phyloP scores from a whole-genome alignment of 1,284 basidiomycete species.

The Grifola frondosa region DNA sequence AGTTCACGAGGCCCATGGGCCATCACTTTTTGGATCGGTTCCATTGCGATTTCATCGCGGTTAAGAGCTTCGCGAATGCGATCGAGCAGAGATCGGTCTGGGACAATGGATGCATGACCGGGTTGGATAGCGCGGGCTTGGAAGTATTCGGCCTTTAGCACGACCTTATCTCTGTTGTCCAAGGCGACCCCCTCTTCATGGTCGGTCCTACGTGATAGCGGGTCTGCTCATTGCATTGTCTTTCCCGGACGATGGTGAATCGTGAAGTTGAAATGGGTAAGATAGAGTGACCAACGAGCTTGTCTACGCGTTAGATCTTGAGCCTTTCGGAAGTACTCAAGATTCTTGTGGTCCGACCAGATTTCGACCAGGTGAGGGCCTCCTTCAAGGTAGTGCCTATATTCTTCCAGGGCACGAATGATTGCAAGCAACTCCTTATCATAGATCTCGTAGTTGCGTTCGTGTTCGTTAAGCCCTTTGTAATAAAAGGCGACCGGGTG shows the following conservation, averaged over 20 bases:
- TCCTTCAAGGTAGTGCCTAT: conserved; percentile 33
- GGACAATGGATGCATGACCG: too few relatives aligned
- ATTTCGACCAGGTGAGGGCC: conserved; percentile 9
- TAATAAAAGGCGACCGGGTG: too few relatives aligned
- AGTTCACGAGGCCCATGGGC: too few relatives aligned
- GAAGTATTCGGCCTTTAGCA: too few relatives aligned
- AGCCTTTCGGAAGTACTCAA: conserved; percentile 38
- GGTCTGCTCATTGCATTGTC: conserved; percentile 35
- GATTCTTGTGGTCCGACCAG: conserved; percentile 45
- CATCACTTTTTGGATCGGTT: too few relatives aligned
- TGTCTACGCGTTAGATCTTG: conserved; percentile 39
- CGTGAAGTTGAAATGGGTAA: conserved; percentile 37
- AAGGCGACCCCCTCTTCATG: conserved; percentile 28
- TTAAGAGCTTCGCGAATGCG: too few relatives aligned
- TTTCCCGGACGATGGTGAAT: conserved; percentile 40
- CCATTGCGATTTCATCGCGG: too few relatives aligned
- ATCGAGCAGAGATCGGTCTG: too few relatives aligned
- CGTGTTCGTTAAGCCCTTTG: too few relatives aligned
- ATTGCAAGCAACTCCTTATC: conserved; percentile 41
- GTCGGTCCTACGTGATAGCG: conserved; percentile 39
- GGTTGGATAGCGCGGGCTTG: too few relatives aligned
- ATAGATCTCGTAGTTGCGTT: conserved; percentile 36
- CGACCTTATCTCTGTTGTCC: too few relatives aligned
- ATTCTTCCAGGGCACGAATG: conserved; percentile 29
- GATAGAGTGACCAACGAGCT: conserved; percentile 38